Percentiles rank a stretch among this genome's conserved stretches.
These are phyloP conservation scores for Avicennia marina DNA, from an alignment of 257 asterid species.

Conservation along the genomic window DNA sequence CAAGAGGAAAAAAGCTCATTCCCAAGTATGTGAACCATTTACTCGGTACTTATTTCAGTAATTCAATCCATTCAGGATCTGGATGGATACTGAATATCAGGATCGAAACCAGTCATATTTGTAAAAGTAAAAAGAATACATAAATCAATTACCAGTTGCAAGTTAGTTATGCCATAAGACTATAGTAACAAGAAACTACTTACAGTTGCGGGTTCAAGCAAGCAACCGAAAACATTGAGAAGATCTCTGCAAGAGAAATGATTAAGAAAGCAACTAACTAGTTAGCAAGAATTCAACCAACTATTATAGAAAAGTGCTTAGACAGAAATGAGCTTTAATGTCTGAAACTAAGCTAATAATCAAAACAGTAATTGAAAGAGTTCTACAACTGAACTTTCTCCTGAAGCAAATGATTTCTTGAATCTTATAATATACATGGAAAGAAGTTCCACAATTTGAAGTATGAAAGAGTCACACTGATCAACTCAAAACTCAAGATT, in stretches of 20 bases:
- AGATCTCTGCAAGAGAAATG: slow-evolving; percentile 45
- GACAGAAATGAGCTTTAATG: background rate
- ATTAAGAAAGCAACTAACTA: slow-evolving; percentile 3
- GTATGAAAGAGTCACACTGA: background rate
- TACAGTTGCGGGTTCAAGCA: slow-evolving; percentile 69
- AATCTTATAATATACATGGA: too few species aligned
- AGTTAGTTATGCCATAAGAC: background rate
- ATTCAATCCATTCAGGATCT: background rate
- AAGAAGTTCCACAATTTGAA: too few species aligned
- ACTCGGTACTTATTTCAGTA: background rate
- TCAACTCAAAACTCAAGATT: background rate
- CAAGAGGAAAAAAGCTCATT: background rate
- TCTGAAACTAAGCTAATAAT: too few species aligned
- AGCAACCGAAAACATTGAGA: slow-evolving; percentile 62
- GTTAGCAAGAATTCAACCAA: slow-evolving; percentile 1
- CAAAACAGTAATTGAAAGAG: too few species aligned
- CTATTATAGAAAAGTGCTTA: background rate
- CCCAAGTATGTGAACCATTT: background rate
- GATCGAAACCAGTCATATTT: background rate
- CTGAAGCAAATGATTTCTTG: too few species aligned
- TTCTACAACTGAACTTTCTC: too few species aligned
- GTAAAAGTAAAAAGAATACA: background rate
- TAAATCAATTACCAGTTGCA: background rate
- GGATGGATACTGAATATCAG: background rate
- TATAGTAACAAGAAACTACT: slow-evolving; percentile 22